Evolutionary conservation across 1,284 basidiomycete species (phyloP).

Genomic region (Melanopsichium pennsylvanicum): DNA sequence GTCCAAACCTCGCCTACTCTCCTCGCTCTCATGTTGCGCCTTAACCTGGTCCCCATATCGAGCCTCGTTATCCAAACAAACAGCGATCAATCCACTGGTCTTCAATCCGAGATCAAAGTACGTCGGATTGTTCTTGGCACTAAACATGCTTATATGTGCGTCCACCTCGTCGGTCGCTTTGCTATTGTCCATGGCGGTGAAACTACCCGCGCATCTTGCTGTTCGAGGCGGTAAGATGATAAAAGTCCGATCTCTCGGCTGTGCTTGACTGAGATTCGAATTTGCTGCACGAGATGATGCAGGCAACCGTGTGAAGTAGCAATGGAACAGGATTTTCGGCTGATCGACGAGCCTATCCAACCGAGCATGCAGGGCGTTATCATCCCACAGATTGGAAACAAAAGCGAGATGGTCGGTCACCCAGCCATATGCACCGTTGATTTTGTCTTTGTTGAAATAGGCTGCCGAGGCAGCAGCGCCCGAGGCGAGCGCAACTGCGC

Average conservation of each 20-base stretch:
- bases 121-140: slow-evolving; percentile 80
- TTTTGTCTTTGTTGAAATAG: slow-evolving; percentile 74
- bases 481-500: slow-evolving; percentile 73
- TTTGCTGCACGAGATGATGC: slow-evolving; percentile 22
- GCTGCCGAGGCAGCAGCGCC: slow-evolving; percentile 77
- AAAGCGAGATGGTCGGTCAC: slow-evolving; percentile 89
- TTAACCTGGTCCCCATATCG: slow-evolving; percentile 38
- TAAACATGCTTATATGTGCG: slow-evolving; percentile 90
- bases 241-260: slow-evolving; percentile 50
- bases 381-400: slow-evolving; percentile 86
- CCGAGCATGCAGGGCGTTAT: slow-evolving; percentile 73
- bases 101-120: slow-evolving; percentile 81
- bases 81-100: slow-evolving; percentile 22
- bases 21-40: slow-evolving; percentile 13
- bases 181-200: slow-evolving; percentile 45
- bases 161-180: slow-evolving; percentile 77
- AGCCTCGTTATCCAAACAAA: slow-evolving; percentile 44
- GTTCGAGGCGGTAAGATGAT: slow-evolving; percentile 53
- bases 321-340: slow-evolving; percentile 68
- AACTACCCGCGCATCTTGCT: slow-evolving; percentile 27
- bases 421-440: slow-evolving; percentile 69
- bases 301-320: slow-evolving; percentile 57
- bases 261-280: not conserved
- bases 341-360: slow-evolving; percentile 40
- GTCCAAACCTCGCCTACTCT: slow-evolving; percentile 5